Base-by-base conservation (phyloP, 192 early-diverging fungal species). In the Gaertneriomyces sp. region DNA sequence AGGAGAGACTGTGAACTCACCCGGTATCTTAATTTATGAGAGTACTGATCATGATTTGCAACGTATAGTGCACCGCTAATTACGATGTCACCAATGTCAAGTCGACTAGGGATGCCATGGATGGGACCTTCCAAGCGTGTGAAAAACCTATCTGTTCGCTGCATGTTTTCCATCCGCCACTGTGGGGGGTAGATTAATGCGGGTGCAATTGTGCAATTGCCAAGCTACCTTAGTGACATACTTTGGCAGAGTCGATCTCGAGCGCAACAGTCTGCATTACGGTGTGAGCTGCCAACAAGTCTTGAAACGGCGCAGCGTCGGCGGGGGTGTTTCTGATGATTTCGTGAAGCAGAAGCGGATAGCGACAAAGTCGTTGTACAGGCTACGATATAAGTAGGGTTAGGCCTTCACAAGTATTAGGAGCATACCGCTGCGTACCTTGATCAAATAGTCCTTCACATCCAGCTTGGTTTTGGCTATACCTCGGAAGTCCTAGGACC, bases 201-300 rank as follows among this genome's bases (percentile, higher is more conserved):
- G 0, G 25, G 25, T 9, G 54, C 16, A 20, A 33, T 12, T 12
- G 3, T 33, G 54, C 12, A n/a, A 20, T 16, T 56, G 3, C 2
- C 11, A 20, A 11, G 3, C 16, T 2, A 12, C n/a, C 14, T 16
- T 56, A 11, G 33, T 12, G 54, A 49, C 3, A 63, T 20, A 63
- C 61, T 20, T 73, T 73, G 4, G 71, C 71, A 10, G 62, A 58
- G 54, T 73, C 71, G 38, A 73, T 73, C 38, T 73, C 65, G 5
- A 63, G 47, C 14, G 65, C 71, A 49, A 73, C 45, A 40, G 52
- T 53, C 60, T 73, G 64, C 71, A 73, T 73, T 25, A 62, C 49
- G 4, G 60, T 16, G 42, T 67, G 64, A 8, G 71, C 71, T 1
- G 45, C 64, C 10, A 63, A 7, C n/a, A 66, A 52, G 20, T 11